Percentiles rank a stretch among this genome's conserved stretches.
phyloP scores from a whole-genome alignment of 345 rosid species.

The Salix brachista region DNA sequence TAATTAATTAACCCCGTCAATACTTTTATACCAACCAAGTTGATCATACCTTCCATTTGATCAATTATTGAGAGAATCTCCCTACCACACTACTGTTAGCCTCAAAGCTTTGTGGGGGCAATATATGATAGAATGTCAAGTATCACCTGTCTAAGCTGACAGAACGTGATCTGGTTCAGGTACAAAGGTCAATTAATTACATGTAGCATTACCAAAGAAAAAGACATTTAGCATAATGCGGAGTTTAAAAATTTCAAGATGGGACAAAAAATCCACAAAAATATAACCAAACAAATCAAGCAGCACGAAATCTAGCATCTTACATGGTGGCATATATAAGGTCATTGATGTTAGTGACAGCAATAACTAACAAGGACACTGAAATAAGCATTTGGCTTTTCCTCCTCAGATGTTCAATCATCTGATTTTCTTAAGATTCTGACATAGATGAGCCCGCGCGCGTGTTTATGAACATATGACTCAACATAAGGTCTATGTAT shows the following conservation, averaged over 20 bases:
- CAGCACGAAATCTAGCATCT: slow-evolving; percentile 4
- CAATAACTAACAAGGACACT: slow-evolving; percentile 17
- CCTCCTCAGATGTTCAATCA: slow-evolving; percentile 23
- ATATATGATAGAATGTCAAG: slow-evolving; percentile 14
- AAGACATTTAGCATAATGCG: slow-evolving; percentile 21
- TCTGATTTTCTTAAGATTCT: slow-evolving; percentile 10
- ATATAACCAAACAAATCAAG: slow-evolving; percentile 11
- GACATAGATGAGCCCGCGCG: slow-evolving; percentile 1
- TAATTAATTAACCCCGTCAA: not conserved
- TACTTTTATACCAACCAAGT: not conserved
- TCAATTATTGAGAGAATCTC: slow-evolving; percentile 13
- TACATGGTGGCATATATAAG: slow-evolving; percentile 2
- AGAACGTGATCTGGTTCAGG: slow-evolving; percentile 32
- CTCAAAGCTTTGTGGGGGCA: slow-evolving; percentile 24
- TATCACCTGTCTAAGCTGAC: slow-evolving; percentile 27
- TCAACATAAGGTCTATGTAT: not conserved
- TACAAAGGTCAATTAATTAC: slow-evolving; percentile 20
- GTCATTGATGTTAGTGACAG: slow-evolving; percentile 14
- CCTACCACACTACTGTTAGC: not conserved
- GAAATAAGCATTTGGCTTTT: slow-evolving; percentile 21
- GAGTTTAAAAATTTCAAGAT: not conserved
- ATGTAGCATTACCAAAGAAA: slow-evolving; percentile 24
- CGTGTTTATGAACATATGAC: not conserved
- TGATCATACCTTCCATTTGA: not conserved
- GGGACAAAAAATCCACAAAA: slow-evolving; percentile 1